Conservation (phyloP, 441 rosid genomes). For the Capsella rubella region DNA sequence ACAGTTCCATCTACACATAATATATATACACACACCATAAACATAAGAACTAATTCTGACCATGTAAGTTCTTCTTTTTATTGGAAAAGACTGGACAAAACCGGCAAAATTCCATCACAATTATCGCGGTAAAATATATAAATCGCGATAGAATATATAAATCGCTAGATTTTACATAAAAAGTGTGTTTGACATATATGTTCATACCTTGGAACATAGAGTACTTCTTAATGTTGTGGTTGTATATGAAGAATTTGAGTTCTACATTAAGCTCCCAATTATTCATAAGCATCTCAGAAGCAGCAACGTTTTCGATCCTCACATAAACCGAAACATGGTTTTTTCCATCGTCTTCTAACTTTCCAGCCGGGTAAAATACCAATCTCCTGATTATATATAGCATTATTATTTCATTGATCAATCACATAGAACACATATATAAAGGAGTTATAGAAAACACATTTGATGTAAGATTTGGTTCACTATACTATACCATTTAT, state of each 20-base stretch:
- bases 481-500: conserved; percentile 5
- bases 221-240: conserved; percentile 3
- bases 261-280: conserved; percentile 19
- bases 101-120: not conserved
- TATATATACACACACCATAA: not conserved
- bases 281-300: conserved; percentile 25
- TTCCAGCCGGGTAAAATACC: conserved; percentile 28
- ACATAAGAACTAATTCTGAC: not conserved
- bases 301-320: conserved; percentile 1
- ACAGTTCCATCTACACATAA: conserved; percentile 27
- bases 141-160: too few relatives aligned
- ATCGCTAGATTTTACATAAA: not conserved
- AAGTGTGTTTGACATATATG: not conserved
- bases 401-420: not conserved
- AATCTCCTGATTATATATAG: not conserved
- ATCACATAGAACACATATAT: not conserved
- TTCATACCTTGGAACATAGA: conserved; percentile 16
- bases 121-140: too few relatives aligned
- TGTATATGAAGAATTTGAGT: conserved; percentile 28
- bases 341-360: conserved; percentile 2
- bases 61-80: not conserved
- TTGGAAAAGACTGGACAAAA: not conserved
- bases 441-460: not conserved
- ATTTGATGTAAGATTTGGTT: not conserved
- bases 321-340: conserved; percentile 14